These are phyloP conservation scores for Erythrobasidium yunnanense DNA, from an alignment of 768 basidiomycete genomes.

Conservation along the genomic window DNA sequence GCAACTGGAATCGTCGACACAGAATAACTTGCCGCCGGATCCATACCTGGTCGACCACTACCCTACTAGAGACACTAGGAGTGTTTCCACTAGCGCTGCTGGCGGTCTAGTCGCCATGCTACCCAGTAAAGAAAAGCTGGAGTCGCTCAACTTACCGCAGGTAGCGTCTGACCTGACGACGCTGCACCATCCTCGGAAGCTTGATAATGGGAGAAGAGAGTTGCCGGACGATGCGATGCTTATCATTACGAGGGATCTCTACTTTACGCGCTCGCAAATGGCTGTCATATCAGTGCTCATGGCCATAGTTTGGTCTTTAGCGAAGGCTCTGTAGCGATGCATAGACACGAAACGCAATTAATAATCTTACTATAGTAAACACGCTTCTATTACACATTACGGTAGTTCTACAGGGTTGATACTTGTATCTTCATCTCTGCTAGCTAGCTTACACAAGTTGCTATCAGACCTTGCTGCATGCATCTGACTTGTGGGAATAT, in stretches of 20 bases:
- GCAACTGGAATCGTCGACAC: neutral
- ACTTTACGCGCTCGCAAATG: conserved; percentile 30
- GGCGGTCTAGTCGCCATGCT: too few species aligned
- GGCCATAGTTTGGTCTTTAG: neutral
- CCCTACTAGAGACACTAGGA: too few species aligned
- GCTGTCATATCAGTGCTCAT: conserved; percentile 1
- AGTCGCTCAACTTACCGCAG: neutral
- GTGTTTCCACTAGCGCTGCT: too few species aligned
- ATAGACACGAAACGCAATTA: neutral
- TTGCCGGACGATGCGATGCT: conserved; percentile 32
- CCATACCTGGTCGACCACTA: too few species aligned
- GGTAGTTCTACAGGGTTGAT: too few species aligned
- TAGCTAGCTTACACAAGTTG: too few species aligned
- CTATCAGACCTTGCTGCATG: too few species aligned
- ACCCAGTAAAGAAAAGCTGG: too few species aligned
- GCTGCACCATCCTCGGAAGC: neutral
- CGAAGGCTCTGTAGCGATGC: neutral
- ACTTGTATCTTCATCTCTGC: too few species aligned
- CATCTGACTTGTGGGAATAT: too few species aligned
- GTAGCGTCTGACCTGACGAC: neutral
- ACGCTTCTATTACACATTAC: too few species aligned
- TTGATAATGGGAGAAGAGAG: neutral
- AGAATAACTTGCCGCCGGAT: neutral
- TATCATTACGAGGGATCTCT: conserved; percentile 31
- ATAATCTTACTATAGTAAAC: too few species aligned